phyloP scores from a whole-genome alignment of 257 asterid genomes.

The Salvia rosmarinus region DNA sequence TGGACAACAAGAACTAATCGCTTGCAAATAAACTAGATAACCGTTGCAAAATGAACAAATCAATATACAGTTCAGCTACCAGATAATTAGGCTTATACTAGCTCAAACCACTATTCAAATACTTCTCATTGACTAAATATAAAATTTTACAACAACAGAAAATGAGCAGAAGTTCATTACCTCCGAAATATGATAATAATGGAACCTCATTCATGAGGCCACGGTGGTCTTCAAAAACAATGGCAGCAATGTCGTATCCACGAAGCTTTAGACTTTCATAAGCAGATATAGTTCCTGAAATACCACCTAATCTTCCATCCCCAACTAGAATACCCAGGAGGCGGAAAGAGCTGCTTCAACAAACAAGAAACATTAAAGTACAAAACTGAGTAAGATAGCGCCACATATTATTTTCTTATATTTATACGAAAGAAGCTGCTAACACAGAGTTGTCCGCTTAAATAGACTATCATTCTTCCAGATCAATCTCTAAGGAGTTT shows the following conservation, averaged over 20 bases:
- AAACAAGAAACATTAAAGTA: slow-evolving; percentile 33
- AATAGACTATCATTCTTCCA: slow-evolving; percentile 7
- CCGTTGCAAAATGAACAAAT: neutral
- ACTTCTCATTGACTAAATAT: slow-evolving; percentile 28
- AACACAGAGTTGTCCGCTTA: neutral
- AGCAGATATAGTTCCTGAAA: slow-evolving; percentile 96
- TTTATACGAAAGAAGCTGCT: slow-evolving; percentile 7
- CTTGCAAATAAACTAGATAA: neutral
- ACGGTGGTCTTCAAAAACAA: slow-evolving; percentile 84
- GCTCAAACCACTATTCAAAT: slow-evolving; percentile 10
- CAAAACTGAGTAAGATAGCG: neutral
- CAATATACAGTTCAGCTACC: neutral
- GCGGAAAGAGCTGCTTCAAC: slow-evolving; percentile 78
- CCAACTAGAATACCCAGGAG: slow-evolving; percentile 95
- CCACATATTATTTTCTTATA: neutral
- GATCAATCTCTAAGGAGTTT: neutral
- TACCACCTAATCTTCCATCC: slow-evolving; percentile 96
- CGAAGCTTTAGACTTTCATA: slow-evolving; percentile 88
- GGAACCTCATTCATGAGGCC: slow-evolving; percentile 86
- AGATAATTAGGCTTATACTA: slow-evolving; percentile 8
- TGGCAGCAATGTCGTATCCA: slow-evolving; percentile 89
- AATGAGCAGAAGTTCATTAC: slow-evolving; percentile 42
- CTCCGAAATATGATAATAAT: slow-evolving; percentile 67
- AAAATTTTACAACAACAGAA: slow-evolving; percentile 1
- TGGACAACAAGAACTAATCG: slow-evolving; percentile 6